Base-by-base conservation (phyloP, 1,139 yeast species). In the Candida pseudocylindracea region DNA sequence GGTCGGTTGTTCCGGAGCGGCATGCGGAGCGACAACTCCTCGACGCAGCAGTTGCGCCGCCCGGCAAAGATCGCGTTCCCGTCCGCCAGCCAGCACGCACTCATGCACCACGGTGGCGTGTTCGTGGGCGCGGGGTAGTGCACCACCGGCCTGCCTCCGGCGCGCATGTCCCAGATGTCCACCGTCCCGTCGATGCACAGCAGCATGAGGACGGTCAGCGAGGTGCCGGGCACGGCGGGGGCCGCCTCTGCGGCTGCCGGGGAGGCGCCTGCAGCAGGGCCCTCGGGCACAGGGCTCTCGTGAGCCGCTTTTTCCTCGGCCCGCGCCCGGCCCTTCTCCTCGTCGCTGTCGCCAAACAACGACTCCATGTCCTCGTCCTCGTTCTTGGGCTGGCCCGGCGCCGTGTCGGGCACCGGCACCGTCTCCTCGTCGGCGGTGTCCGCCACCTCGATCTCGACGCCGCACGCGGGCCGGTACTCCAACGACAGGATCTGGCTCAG, bases 81-180 rank as follows among this genome's bases (percentile, higher is more conserved):
- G 43, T 74, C 73, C 35, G 62, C 60, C 6, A 93, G 74, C 96
- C 96, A 91, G 34, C 81, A 68, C 1, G 93, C 72, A n/a, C 81
- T 67, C 66, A 78, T 73, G 51, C 93, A 76, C 96, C 96, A 88
- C 0, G 98, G 98, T 1, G 96, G 94, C 0, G 72, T 65, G 1
- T 70, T 70, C 7, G 63, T 57, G 1, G 81, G 70, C 3, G 73
- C 60, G 2, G 63, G 49, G 26, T 5, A 8, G 26, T 25, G 26
- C 8, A 31, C 27, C 4, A 36, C 30, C 4, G 20, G 20, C 20
- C 6, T 15, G 2, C 37, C 36, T 2, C 39, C 36, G n/a, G 33
- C 33, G 38, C 98, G 62, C 5, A 66, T 54, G 50, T 88, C 98
- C 94, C 95, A 85, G 8, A 88, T 54, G 38, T 69, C 71, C 6